phyloP scores from a whole-genome alignment of 2,329 filamentous ascomycete species.

The Trichoderma citrinoviride region DNA sequence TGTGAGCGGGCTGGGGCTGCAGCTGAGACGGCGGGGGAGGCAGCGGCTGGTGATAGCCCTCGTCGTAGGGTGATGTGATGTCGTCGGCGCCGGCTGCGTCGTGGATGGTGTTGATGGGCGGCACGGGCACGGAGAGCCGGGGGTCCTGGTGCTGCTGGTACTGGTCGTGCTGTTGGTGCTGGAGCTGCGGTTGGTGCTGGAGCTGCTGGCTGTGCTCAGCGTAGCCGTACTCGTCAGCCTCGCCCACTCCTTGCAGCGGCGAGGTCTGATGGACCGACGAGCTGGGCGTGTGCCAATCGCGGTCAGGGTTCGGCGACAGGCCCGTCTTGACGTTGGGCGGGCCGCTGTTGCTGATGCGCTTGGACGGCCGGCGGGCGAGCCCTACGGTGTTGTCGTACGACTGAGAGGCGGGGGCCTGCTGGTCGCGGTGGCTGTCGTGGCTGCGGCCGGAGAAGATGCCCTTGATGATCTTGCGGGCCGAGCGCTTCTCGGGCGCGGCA shows the following conservation, averaged over 20 bases:
- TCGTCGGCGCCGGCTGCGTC: constrained; percentile 44
- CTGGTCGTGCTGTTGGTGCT: neutral
- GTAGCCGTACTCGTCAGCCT: constrained; percentile 38
- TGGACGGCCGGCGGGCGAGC: constrained; percentile 55
- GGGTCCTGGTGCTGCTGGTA: constrained; percentile 29
- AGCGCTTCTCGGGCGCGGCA: constrained; percentile 45
- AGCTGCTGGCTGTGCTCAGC: constrained; percentile 35
- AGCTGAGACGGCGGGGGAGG: constrained; percentile 27
- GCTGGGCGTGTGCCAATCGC: constrained; percentile 27
- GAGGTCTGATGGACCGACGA: constrained; percentile 33
- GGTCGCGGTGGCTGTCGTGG: constrained; percentile 23
- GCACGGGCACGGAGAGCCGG: constrained; percentile 22
- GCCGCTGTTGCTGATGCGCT: constrained; percentile 49
- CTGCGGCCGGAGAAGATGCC: constrained; percentile 46
- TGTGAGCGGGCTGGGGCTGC: constrained; percentile 23
- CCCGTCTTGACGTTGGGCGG: constrained; percentile 44
- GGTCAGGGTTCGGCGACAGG: constrained; percentile 30
- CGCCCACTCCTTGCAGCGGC: constrained; percentile 46
- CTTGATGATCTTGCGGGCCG: constrained; percentile 54
- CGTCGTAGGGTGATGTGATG: constrained; percentile 46
- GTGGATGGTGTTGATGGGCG: constrained; percentile 44
- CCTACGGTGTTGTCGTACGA: constrained; percentile 50
- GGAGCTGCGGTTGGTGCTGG: neutral
- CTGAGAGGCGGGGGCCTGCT: constrained; percentile 33
- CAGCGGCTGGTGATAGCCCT: constrained; percentile 38